Evolutionary conservation across 1,284 basidiomycete genomes (phyloP), one percentile per base, ranked within the genome.

Genomic region (Apiotrichum veenhuisii): DNA sequence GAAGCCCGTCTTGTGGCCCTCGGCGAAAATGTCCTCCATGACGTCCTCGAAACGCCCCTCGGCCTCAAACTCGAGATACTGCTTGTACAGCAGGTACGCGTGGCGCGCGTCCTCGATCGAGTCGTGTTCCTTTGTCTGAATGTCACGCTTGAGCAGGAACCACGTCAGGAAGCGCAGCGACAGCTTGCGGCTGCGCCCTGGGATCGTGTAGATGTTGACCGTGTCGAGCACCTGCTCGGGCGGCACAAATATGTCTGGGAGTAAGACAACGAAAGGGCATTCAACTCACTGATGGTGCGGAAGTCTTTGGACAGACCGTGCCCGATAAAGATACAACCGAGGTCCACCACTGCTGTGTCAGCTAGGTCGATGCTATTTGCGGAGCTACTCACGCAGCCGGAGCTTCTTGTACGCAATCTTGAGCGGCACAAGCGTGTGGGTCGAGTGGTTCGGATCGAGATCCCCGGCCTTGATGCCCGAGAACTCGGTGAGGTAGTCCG

Each of bases 291-390:
- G 79, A 98, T 98, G 57, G 96, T 98, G 14, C 96, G 84, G 78
- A 98, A 98, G 76, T 98, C 96, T 73, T 98, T 98, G n/a, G 91
- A 89, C n/a, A 98, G 82, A 1, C 96, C 96, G 68, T 99, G 95
- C 0, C 96, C 96, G 54, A 98, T 89, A 70, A 99, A 99, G 62
- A 94, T 88, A 71, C 96, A 98, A 8, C 94, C 94, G 22, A 87
- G 82, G 71, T 99, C 95, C 11, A 98, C 93, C 3, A 98, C 69
- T 73, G 41, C 1, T 5, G 25, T 20, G 42, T 63, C 41, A 67
- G 60, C 49, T 40, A n/a, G n/a, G 10, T 5, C 11, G 3, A 25
- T 2, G 12, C 18, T n/a, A 4, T 7, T 30, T 1, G 5, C 23
- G 2, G 2, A 14, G n/a, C 12, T 15, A 67, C 72, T 67, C 48